phyloP scores from a whole-genome alignment of 2,329 filamentous ascomycete species.

The Calonectria hongkongensis region DNA sequence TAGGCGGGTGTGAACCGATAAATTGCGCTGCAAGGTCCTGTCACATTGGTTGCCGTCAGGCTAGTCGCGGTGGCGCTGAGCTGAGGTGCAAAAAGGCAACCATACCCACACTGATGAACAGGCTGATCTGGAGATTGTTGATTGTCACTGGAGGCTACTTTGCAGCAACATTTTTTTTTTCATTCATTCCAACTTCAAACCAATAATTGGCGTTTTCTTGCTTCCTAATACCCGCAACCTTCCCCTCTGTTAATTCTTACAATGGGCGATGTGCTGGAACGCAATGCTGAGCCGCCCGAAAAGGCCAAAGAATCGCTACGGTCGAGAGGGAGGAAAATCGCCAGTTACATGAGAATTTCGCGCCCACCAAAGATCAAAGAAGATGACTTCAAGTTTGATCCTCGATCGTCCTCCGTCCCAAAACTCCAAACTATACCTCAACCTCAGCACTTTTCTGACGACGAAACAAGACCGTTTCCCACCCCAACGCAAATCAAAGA shows the following conservation, averaged over 20 bases:
- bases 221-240: too few species aligned
- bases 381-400: too few species aligned
- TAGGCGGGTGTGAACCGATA: neutral
- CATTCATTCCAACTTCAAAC: neutral
- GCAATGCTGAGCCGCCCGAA: neutral
- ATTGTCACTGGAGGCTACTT: neutral
- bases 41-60: neutral
- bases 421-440: neutral
- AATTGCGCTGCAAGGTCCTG: neutral
- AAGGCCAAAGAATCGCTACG: neutral
- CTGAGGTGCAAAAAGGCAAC: conserved; percentile 32
- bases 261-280: neutral
- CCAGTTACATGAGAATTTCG: neutral
- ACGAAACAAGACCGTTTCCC: neutral
- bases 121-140: neutral
- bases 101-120: conserved; percentile 2
- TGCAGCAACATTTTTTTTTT: neutral
- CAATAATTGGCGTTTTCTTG: neutral
- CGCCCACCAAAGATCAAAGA: neutral
- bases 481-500: neutral
- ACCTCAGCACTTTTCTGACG: neutral
- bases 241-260: neutral
- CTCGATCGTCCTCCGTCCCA: too few species aligned
- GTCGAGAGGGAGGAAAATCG: neutral
- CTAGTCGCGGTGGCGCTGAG: conserved; percentile 27